A percentile compares a stretch with the other conserved stretches of the same genome.
Evolutionary conservation across 2,329 filamentous ascomycete species (phyloP).

Genomic region (Phaeosphaeriaceae sp.): DNA sequence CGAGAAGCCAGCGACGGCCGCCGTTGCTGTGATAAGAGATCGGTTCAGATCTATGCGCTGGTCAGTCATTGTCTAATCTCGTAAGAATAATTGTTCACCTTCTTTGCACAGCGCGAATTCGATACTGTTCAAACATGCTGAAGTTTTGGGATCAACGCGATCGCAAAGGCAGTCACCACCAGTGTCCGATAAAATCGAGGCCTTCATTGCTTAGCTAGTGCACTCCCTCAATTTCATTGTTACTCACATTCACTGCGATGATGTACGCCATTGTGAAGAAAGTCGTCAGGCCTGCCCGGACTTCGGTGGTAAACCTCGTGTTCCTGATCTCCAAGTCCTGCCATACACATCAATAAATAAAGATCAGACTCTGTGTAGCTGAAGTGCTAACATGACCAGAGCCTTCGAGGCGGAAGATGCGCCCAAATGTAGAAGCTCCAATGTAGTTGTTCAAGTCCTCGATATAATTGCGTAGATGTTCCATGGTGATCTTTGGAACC

Average conservation of each 20-base stretch:
- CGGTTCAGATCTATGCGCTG: slow-evolving; percentile 64
- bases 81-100: slow-evolving; percentile 24
- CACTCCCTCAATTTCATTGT: not conserved
- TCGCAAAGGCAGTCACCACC: slow-evolving; percentile 79
- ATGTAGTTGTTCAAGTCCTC: slow-evolving; percentile 33
- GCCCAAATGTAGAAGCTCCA: slow-evolving; percentile 46
- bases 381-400: slow-evolving; percentile 74
- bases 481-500: slow-evolving; percentile 26
- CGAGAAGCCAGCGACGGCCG: slow-evolving; percentile 78
- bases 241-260: slow-evolving; percentile 39
- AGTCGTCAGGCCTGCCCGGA: slow-evolving; percentile 81
- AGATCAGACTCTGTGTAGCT: not conserved
- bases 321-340: slow-evolving; percentile 74
- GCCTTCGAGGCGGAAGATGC: slow-evolving; percentile 76
- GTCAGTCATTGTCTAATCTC: slow-evolving; percentile 2
- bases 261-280: slow-evolving; percentile 58
- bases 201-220: slow-evolving; percentile 21
- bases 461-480: slow-evolving; percentile 21
- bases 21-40: slow-evolving; percentile 83
- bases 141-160: slow-evolving; percentile 43
- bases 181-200: slow-evolving; percentile 57
- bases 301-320: slow-evolving; percentile 81
- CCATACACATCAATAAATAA: slow-evolving; percentile 21
- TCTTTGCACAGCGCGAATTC: slow-evolving; percentile 67
- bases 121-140: slow-evolving; percentile 62